Evolutionary conservation across 306 rosid genomes (phyloP).

Genomic region (Castanea mollissima): DNA sequence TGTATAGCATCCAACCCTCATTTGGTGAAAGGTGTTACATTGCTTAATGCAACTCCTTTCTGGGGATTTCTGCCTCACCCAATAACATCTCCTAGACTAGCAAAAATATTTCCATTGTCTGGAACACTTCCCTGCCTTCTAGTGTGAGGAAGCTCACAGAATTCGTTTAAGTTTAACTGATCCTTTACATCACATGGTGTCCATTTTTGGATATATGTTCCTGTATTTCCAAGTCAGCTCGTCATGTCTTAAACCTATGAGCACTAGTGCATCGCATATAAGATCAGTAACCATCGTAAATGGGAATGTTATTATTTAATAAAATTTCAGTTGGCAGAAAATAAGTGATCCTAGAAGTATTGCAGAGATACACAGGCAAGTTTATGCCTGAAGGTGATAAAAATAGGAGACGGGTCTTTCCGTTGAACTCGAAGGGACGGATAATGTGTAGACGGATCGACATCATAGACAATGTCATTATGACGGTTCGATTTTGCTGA

Average conservation of each 20-base stretch:
- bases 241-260: neutral
- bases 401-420: too few species aligned
- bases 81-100: conserved; percentile 58
- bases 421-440: too few species aligned
- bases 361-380: conserved; percentile 75
- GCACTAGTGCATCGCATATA: neutral
- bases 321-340: conserved; percentile 79
- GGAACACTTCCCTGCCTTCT: too few species aligned
- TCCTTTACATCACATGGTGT: neutral
- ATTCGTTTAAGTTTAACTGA: too few species aligned
- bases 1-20: conserved; percentile 61
- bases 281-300: neutral
- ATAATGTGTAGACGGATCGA: too few species aligned
- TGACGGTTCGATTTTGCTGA: too few species aligned
- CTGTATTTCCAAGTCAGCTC: neutral
- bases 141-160: too few species aligned
- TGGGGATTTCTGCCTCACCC: conserved; percentile 83
- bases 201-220: neutral
- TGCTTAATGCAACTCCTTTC: conserved; percentile 92
- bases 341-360: conserved; percentile 82
- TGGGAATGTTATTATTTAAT: neutral
- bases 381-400: too few species aligned
- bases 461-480: too few species aligned
- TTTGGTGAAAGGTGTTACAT: conserved; percentile 48
- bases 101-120: too few species aligned